Conservation (phyloP, 1,284 basidiomycete species). For the Cryptococcus depauperatus region DNA sequence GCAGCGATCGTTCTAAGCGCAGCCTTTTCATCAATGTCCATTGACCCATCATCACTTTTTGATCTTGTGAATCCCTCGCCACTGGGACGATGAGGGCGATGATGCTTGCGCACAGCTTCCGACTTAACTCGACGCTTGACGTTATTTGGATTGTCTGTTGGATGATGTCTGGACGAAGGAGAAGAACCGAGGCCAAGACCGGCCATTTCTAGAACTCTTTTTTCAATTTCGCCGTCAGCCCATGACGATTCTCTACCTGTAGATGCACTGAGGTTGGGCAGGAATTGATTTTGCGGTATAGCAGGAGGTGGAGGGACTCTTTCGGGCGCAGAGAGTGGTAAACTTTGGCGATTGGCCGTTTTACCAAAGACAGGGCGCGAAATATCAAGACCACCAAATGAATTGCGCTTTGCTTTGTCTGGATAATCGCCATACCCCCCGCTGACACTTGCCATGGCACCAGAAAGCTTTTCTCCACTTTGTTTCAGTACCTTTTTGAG, state of each 20-base stretch:
- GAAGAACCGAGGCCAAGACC: conserved; percentile 25
- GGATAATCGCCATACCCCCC: neutral
- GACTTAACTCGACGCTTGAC: conserved; percentile 13
- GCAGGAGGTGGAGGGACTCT: conserved; percentile 1
- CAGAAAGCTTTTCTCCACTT: conserved; percentile 26
- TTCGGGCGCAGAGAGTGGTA: conserved; percentile 10
- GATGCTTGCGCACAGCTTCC: conserved; percentile 10
- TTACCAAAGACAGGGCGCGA: conserved; percentile 16
- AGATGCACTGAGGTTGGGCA: neutral
- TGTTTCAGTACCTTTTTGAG: conserved; percentile 35
- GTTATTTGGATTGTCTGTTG: conserved; percentile 8
- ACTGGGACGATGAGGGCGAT: neutral
- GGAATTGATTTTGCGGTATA: neutral
- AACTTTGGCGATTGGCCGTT: conserved; percentile 6
- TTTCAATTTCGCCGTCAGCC: conserved; percentile 33
- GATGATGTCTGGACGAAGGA: neutral
- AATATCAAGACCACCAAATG: conserved; percentile 13
- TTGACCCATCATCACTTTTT: conserved; percentile 5
- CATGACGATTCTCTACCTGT: conserved; percentile 7
- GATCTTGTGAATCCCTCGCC: conserved; percentile 7
- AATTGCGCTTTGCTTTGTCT: conserved; percentile 9
- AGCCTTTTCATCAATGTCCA: neutral
- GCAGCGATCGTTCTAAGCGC: conserved; percentile 5
- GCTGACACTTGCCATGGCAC: conserved; percentile 16
- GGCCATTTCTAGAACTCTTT: conserved; percentile 38